phyloP scores from a whole-genome alignment of 352 stramenopile genomes.

The Thalassiosira livingstoniorum region DNA sequence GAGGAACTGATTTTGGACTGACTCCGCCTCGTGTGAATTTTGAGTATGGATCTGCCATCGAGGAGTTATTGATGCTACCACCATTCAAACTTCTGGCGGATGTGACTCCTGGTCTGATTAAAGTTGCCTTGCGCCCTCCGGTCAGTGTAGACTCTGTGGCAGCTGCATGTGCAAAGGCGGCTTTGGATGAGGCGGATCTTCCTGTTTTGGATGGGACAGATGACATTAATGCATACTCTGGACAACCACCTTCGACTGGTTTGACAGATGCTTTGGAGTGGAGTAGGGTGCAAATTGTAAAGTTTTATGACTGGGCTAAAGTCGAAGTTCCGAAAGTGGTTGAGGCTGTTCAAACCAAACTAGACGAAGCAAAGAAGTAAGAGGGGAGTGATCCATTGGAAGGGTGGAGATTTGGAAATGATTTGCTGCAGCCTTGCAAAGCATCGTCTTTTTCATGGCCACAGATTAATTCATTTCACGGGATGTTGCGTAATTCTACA shows the following conservation, averaged over 20 bases:
- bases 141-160: slow-evolving; percentile 77
- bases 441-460: no score
- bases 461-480: no score
- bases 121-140: slow-evolving; percentile 76
- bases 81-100: slow-evolving; percentile 64
- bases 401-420: no score
- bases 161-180: slow-evolving; percentile 60
- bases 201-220: slow-evolving; percentile 55
- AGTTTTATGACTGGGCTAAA: slow-evolving; percentile 67
- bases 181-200: slow-evolving; percentile 54
- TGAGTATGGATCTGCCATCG: slow-evolving; percentile 74
- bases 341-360: slow-evolving; percentile 50
- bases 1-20: slow-evolving; percentile 72
- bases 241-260: slow-evolving; percentile 49
- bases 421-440: no score
- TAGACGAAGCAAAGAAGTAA: slow-evolving; percentile 59
- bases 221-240: slow-evolving; percentile 58
- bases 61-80: slow-evolving; percentile 65
- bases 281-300: slow-evolving; percentile 40
- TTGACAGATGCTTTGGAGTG: slow-evolving; percentile 56
- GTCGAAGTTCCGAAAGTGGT: slow-evolving; percentile 58
- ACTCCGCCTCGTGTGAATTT: slow-evolving; percentile 72
- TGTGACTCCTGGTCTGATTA: slow-evolving; percentile 75
- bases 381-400: no score
- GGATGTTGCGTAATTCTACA: no score